Base-by-base conservation (phyloP, 305 asterid species). In the Ilex paraguariensis region DNA sequence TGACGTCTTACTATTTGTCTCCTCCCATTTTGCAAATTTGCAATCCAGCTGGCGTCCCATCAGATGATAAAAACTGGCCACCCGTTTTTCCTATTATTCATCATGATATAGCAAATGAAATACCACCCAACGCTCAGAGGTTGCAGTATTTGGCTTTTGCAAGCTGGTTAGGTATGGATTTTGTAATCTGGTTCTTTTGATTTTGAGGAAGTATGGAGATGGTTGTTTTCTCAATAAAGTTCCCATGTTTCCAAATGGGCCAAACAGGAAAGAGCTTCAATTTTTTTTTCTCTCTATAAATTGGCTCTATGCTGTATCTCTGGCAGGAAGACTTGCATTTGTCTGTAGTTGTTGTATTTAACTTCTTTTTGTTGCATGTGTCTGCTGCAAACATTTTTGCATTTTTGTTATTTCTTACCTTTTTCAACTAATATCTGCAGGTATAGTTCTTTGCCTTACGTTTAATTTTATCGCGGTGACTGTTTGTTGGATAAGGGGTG, bases 111-210 rank as follows among this genome's bases (percentile, higher is more conserved):
- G 81, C 98, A 70, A 94, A 88, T 73, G 98, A 90, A 76, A 94
- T 94, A 75, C 99, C 86, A 67, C 77, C 80, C 70, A 87, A 85
- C 74, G 90, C 86, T 65, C 95, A 82, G 79, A 79, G 78, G 90
- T 71, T 94, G 84, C 99, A 94, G 82, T 94, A 90, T 82, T 82
- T 94, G 78, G 98, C 99, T 51, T 94, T 94, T 78, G 95, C 99
- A 36, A 86, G 91, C 62, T 87, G 93, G 93, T 74, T 87, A 83
- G 95, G 95, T 87, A 71, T 39, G 80, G 62, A 53, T 73, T 15
- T 52, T 15, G 60, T 50, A 45, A 48, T 68, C 56, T 44, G 65
- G 13, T 10, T 3, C 15, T 46, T 46, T 46, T 46, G 52, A 11
- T 46, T 10, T 10, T 10, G 13, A 3, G 15, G 4, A 46, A 13